These are phyloP conservation scores for Cordyceps sp. DNA, from an alignment of 2,329 filamentous ascomycete genomes.

Conservation along the genomic window DNA sequence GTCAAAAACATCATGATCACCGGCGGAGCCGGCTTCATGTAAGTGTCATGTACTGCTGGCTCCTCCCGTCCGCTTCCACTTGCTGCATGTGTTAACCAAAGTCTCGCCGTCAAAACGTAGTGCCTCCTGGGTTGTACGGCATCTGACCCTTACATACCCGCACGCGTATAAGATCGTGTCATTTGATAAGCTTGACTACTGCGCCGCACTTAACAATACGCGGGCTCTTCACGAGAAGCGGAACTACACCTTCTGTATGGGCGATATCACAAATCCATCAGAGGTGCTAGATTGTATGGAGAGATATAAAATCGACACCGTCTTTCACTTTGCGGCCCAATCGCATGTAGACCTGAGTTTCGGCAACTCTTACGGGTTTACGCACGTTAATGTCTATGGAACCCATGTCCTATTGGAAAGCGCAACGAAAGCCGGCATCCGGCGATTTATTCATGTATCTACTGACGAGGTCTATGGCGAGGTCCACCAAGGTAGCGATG, in stretches of 20 bases:
- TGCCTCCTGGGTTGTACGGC: constrained; percentile 68
- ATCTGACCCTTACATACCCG: constrained; percentile 58
- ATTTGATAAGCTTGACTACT: constrained; percentile 76
- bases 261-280: constrained; percentile 55
- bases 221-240: constrained; percentile 45
- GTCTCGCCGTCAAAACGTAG: constrained; percentile 28
- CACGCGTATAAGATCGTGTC: constrained; percentile 63
- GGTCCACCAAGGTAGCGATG: constrained; percentile 54
- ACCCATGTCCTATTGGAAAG: constrained; percentile 72
- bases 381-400: constrained; percentile 65
- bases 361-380: constrained; percentile 68
- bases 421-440: constrained; percentile 53
- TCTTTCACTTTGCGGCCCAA: constrained; percentile 76
- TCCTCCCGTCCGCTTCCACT: background rate
- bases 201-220: constrained; percentile 66
- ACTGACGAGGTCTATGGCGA: constrained; percentile 81
- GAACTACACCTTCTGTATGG: constrained; percentile 68
- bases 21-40: constrained; percentile 77
- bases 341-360: constrained; percentile 74
- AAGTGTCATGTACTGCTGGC: constrained; percentile 20
- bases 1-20: constrained; percentile 73
- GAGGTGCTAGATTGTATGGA: constrained; percentile 57
- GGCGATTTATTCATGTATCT: constrained; percentile 64
- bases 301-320: constrained; percentile 56
- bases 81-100: background rate